Base-by-base conservation (phyloP, 116 monocot genomes). In the Iris pallida region DNA sequence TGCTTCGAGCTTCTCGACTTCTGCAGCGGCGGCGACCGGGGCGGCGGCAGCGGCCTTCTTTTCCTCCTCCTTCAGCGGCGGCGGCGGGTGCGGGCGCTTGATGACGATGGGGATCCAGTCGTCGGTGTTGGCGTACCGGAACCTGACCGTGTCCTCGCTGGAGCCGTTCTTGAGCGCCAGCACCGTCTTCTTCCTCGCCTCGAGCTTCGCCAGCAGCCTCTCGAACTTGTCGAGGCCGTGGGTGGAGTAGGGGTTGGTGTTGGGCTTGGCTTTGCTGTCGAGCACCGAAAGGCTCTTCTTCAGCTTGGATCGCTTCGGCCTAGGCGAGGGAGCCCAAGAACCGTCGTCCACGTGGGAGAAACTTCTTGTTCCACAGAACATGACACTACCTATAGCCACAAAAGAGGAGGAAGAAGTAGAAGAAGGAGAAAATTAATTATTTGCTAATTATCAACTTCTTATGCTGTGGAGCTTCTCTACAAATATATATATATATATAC, bases 281-380 rank as follows among this genome's bases (percentile, higher is more conserved):
- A 4, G 4, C 13, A 11, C 13, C 3, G 60, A 60, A 1, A 30
- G 40, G 13, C 42, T 13, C 30, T 30, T 19, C 30, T 30, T 30
- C 30, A 30, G 30, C 30, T 30, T 30, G 30, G 30, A 30, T 3
- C 30, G 30, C 30, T 30, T 30, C 30, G 30, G 30, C 30, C 30
- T 30, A 30, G 30, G 30, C 30, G 30, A 30, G 30, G 30, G 3
- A 30, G 30, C 30, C 30, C 30, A 30, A 30, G 30, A 30, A 30
- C 30, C 30, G 30, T 30, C 30, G 30, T 30, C 30, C 2, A 3
- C 30, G 30, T 60, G 60, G 42, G 60, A 60, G 42, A 60, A 60
- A 42, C 60, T 60, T 60, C 60, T 60, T 60, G 41, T 42, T 12
- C 60, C 60, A 42, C 60, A 60, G 13, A 60, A 60, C 60, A 60